Conservation (phyloP, 106 monocot genomes). For the Alisma plantagoaquatica region DNA sequence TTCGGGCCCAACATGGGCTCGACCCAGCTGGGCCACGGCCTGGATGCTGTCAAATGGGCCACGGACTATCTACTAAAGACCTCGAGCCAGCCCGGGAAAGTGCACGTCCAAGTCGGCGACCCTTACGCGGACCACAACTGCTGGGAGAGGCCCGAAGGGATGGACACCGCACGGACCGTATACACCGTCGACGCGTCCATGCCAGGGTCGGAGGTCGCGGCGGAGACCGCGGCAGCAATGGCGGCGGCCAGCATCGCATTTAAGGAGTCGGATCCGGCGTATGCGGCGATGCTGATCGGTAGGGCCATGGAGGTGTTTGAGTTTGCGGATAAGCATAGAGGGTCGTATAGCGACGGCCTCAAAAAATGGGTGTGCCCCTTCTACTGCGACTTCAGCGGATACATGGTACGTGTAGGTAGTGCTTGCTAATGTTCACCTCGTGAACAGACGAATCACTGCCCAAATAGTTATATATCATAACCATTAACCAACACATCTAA, state of each 20-base stretch:
- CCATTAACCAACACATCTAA: background rate
- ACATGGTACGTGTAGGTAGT: background rate
- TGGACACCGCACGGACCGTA: slow-evolving; percentile 13
- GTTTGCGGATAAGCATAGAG: slow-evolving; percentile 15
- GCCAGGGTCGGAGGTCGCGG: slow-evolving; percentile 13
- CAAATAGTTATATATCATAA: too few species aligned
- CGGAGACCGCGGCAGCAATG: slow-evolving; percentile 14
- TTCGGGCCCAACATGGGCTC: slow-evolving; percentile 13
- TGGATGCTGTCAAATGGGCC: slow-evolving; percentile 17
- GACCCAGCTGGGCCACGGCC: background rate
- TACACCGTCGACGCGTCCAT: slow-evolving; percentile 2
- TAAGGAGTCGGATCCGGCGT: background rate
- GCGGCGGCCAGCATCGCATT: slow-evolving; percentile 12
- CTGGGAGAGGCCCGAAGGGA: too few species aligned
- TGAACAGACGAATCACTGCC: background rate
- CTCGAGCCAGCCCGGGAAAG: background rate
- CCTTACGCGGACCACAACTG: slow-evolving; percentile 10
- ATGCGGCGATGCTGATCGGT: slow-evolving; percentile 3
- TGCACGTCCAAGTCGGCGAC: slow-evolving; percentile 16
- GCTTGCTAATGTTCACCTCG: background rate
- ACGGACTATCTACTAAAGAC: slow-evolving; percentile 19
- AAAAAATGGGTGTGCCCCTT: slow-evolving; percentile 13
- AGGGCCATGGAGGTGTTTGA: slow-evolving; percentile 18
- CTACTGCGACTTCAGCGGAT: too few species aligned
- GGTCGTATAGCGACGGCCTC: slow-evolving; percentile 18